Conservation (phyloP, 495 filamentous ascomycete genomes). For the Penicillium bovifimosum region DNA sequence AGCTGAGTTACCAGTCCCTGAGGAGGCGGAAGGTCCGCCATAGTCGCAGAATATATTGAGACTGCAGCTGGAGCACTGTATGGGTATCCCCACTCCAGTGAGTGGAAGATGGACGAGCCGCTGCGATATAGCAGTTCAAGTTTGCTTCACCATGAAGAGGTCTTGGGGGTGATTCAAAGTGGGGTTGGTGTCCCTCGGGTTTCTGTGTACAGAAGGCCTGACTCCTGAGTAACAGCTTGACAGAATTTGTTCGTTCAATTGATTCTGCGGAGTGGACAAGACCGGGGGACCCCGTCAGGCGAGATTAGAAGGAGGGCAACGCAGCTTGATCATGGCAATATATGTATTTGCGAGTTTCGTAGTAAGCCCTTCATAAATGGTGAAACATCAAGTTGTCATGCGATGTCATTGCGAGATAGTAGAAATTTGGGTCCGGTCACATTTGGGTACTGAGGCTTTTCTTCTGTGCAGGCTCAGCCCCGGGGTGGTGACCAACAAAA, state of each 20-base stretch:
- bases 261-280: not conserved
- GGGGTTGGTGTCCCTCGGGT: not conserved
- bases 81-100: not conserved
- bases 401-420: too few species aligned
- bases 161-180: not conserved
- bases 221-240: not conserved
- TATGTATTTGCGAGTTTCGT: too few species aligned
- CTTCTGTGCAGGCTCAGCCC: too few species aligned
- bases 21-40: not conserved
- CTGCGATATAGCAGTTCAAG: not conserved
- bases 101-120: not conserved
- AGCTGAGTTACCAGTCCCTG: constrained; percentile 11
- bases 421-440: too few species aligned
- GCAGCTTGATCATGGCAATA: not conserved
- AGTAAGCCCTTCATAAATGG: too few species aligned
- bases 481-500: not conserved
- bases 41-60: not conserved
- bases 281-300: not conserved
- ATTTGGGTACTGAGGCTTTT: too few species aligned
- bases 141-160: not conserved
- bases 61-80: not conserved
- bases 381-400: too few species aligned
- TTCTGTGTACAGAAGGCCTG: not conserved
- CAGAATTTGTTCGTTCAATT: not conserved
- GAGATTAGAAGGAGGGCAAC: not conserved